Conservation (phyloP, 2,329 filamentous ascomycete genomes). For the Colletotrichum sp. region DNA sequence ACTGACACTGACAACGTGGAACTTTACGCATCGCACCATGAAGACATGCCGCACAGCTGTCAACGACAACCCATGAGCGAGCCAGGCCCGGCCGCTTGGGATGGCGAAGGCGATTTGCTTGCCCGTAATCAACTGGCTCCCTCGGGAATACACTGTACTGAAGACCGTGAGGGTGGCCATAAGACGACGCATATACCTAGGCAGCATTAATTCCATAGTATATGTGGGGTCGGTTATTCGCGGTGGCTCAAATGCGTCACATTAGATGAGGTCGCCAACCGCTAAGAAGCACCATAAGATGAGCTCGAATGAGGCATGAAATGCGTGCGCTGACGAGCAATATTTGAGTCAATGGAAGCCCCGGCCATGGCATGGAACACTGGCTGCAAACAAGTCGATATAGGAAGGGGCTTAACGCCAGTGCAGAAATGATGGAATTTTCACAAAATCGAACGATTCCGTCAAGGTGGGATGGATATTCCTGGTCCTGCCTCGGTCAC, state of each 20-base stretch:
- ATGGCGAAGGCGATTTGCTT: not conserved
- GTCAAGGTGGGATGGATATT: not conserved
- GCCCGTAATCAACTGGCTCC: not conserved
- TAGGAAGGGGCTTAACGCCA: not conserved
- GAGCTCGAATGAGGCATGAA: not conserved
- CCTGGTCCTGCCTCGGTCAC: not conserved
- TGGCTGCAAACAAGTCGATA: not conserved
- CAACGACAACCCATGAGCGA: not conserved
- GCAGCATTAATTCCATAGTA: not conserved
- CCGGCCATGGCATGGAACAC: not conserved
- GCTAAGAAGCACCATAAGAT: not conserved
- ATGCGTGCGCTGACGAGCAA: not conserved
- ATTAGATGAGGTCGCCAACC: not conserved
- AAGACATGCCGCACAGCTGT: not conserved
- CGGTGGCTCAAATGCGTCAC: not conserved
- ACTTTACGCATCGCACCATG: not conserved
- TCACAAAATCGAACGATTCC: not conserved
- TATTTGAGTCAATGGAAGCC: not conserved
- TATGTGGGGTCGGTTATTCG: not conserved
- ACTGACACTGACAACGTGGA: conserved; percentile 1
- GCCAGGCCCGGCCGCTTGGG: not conserved
- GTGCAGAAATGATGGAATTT: not conserved
- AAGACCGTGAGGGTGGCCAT: not conserved
- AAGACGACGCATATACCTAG: not conserved
- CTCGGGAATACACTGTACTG: not conserved